Evolutionary conservation across 73 alveolate genomes (phyloP).

Genomic region (Stentor roeselii): DNA sequence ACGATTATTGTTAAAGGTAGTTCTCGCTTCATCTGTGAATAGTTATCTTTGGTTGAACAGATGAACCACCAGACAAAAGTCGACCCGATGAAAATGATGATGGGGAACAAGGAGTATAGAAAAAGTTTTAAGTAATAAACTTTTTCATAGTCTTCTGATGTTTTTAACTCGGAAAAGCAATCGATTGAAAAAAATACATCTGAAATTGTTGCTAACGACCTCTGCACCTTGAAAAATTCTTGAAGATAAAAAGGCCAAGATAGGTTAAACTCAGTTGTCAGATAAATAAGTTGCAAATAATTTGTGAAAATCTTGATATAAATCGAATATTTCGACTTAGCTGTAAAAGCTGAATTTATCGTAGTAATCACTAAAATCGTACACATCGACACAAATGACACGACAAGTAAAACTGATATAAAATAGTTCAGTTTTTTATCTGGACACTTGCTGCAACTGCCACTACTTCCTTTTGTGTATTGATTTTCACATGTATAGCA

Average conservation of each 20-base stretch:
- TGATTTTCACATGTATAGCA: neutral
- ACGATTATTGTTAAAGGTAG: slow-evolving; percentile 45
- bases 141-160: slow-evolving; percentile 35
- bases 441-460: neutral
- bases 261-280: slow-evolving; percentile 56
- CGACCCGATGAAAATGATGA: slow-evolving; percentile 29
- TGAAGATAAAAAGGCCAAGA: slow-evolving; percentile 52
- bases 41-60: slow-evolving; percentile 22
- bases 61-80: slow-evolving; percentile 34
- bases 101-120: slow-evolving; percentile 40
- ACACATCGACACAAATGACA: neutral
- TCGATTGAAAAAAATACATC: slow-evolving; percentile 51
- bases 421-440: neutral
- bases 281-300: slow-evolving; percentile 44
- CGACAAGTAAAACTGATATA: neutral
- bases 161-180: slow-evolving; percentile 39
- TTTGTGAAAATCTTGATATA: slow-evolving; percentile 56
- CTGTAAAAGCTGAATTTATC: slow-evolving; percentile 4
- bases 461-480: neutral
- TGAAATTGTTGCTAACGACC: slow-evolving; percentile 38
- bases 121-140: slow-evolving; percentile 34
- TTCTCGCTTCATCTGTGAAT: slow-evolving; percentile 30
- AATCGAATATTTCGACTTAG: slow-evolving; percentile 27
- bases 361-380: neutral
- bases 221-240: slow-evolving; percentile 34